Conservation (phyloP, 306 rosid genomes). For the Vigna hirtella region DNA sequence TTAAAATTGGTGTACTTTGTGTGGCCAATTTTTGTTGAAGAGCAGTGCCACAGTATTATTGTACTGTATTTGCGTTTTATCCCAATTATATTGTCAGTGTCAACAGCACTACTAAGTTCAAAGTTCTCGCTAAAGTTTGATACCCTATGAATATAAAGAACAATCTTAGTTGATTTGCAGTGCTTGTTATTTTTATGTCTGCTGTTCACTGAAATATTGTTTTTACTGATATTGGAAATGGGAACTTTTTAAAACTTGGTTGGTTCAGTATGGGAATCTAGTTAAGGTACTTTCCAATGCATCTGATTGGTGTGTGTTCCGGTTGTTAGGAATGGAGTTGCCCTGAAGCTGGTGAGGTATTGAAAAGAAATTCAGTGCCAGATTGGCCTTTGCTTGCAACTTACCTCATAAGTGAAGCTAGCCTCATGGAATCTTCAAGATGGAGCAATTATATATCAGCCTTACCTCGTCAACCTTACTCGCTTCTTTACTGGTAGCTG, state of each 20-base stretch:
- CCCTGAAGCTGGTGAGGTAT: slow-evolving; percentile 72
- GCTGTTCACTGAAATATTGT: neutral
- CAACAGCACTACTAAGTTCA: neutral
- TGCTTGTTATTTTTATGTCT: neutral
- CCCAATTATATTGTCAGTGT: neutral
- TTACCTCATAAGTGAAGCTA: slow-evolving; percentile 94
- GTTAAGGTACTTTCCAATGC: slow-evolving; percentile 8
- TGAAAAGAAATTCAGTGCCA: slow-evolving; percentile 79
- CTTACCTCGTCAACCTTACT: slow-evolving; percentile 92
- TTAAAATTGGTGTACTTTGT: too few species aligned
- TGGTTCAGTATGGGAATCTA: neutral
- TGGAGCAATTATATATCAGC: slow-evolving; percentile 94
- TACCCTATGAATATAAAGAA: neutral
- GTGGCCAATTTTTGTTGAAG: neutral
- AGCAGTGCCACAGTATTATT: neutral
- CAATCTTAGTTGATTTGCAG: slow-evolving; percentile 2
- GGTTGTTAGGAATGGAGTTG: slow-evolving; percentile 78
- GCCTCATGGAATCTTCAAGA: slow-evolving; percentile 77
- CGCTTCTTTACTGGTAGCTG: slow-evolving; percentile 87
- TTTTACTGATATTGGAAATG: slow-evolving; percentile 10
- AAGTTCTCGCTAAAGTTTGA: slow-evolving; percentile 1
- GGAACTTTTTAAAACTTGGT: neutral
- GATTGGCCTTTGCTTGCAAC: slow-evolving; percentile 98
- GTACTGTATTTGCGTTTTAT: neutral
- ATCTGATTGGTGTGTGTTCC: slow-evolving; percentile 30